A percentile compares a stretch with the other conserved stretches of the same genome.
Evolutionary conservation across 345 rosid genomes (phyloP).

Genomic region (Aquilaria yunnanensis): DNA sequence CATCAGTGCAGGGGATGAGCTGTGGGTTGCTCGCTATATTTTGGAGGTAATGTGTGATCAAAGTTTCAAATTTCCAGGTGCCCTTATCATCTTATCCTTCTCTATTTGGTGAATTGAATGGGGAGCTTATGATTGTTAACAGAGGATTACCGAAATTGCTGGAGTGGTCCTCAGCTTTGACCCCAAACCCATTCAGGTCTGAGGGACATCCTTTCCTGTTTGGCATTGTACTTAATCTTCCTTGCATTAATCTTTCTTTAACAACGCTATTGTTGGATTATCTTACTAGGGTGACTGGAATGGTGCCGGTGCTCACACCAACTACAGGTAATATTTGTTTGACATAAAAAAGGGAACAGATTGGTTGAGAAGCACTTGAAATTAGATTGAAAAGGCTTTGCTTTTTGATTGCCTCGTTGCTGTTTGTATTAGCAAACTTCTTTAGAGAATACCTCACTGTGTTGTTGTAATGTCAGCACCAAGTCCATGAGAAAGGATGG

Average conservation of each 20-base stretch:
- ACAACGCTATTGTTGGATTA: background rate
- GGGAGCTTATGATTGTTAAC: conserved; percentile 13
- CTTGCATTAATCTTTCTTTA: background rate
- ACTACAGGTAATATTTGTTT: conserved; percentile 51
- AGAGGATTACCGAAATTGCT: conserved; percentile 90
- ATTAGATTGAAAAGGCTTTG: background rate
- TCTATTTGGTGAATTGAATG: background rate
- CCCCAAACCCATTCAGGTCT: conserved; percentile 71
- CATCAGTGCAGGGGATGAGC: conserved; percentile 71
- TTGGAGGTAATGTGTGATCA: conserved; percentile 48
- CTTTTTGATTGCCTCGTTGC: background rate
- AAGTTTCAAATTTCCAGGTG: background rate
- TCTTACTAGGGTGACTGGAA: conserved; percentile 79
- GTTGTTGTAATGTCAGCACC: conserved; percentile 33
- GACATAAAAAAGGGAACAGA: too few relatives aligned
- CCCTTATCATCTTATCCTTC: background rate
- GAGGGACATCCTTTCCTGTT: background rate
- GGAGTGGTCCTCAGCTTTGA: conserved; percentile 75
- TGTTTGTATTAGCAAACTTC: background rate
- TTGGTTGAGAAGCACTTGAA: too few relatives aligned
- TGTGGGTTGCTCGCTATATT: conserved; percentile 93
- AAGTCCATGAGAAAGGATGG: conserved; percentile 77
- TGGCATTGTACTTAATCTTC: background rate
- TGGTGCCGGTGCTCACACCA: conserved; percentile 93
- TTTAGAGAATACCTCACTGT: background rate